Evolutionary conservation across 768 basidiomycete genomes (phyloP).

Genomic region (Xanthoconium purpureum): DNA sequence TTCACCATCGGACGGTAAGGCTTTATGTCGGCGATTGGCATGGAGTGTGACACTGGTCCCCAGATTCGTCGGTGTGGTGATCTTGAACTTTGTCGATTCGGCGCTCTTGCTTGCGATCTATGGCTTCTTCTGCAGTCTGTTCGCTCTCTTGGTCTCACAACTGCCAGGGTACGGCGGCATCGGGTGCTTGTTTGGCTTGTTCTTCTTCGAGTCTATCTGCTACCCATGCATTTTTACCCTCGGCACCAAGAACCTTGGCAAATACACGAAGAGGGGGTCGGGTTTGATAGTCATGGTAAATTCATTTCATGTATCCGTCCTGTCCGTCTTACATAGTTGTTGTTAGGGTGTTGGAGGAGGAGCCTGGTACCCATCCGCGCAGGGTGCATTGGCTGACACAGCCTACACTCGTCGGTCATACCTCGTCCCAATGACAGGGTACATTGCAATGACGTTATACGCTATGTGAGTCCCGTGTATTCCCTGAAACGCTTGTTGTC

Average conservation of each 20-base stretch:
- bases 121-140: slow-evolving; percentile 47
- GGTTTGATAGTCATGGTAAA: slow-evolving; percentile 61
- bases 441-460: slow-evolving; percentile 55
- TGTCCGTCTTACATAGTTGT: not conserved
- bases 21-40: not conserved
- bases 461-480: slow-evolving; percentile 43
- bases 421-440: slow-evolving; percentile 58
- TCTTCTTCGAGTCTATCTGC: slow-evolving; percentile 77
- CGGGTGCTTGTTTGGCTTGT: slow-evolving; percentile 58
- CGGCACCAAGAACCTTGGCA: slow-evolving; percentile 61
- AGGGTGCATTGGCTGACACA: slow-evolving; percentile 52
- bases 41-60: slow-evolving; percentile 13
- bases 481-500: not conserved
- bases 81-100: slow-evolving; percentile 64
- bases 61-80: slow-evolving; percentile 57
- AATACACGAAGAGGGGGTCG: slow-evolving; percentile 58
- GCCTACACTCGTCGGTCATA: slow-evolving; percentile 53
- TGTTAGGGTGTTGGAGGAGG: slow-evolving; percentile 58
- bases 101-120: slow-evolving; percentile 59
- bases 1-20: slow-evolving; percentile 58
- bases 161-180: slow-evolving; percentile 53
- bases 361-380: slow-evolving; percentile 67
- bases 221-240: slow-evolving; percentile 69
- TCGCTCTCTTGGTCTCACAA: slow-evolving; percentile 49
- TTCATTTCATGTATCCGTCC: not conserved